phyloP scores from a whole-genome alignment of 2,329 filamentous ascomycete genomes.

The Fusarium siculi region DNA sequence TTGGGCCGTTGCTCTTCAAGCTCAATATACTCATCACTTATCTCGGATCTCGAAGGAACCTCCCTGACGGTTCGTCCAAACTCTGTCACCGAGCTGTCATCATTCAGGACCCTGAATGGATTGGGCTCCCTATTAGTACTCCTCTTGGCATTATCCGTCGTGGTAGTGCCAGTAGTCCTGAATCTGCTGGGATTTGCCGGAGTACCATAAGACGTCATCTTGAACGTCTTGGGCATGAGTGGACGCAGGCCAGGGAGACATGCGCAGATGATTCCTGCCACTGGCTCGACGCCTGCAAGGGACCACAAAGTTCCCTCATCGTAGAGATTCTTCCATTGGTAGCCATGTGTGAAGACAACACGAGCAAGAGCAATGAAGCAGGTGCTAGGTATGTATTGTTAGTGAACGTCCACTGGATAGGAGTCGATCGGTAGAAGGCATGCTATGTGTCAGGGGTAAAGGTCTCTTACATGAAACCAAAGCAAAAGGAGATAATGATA shows the following conservation, averaged over 20 bases:
- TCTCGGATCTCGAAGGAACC: background rate
- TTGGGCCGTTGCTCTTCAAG: constrained; percentile 3
- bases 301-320: constrained; percentile 8
- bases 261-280: background rate
- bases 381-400: background rate
- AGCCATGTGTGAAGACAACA: background rate
- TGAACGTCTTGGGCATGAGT: constrained; percentile 14
- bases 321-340: constrained; percentile 14
- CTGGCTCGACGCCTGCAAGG: constrained; percentile 8
- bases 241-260: constrained; percentile 8
- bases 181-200: constrained; percentile 7
- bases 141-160: background rate
- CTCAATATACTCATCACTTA: constrained; percentile 14
- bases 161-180: background rate
- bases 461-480: constrained; percentile 2
- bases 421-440: background rate
- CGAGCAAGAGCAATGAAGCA: constrained; percentile 2
- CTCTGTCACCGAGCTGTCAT: constrained; percentile 10
- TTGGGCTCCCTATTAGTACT: constrained; percentile 1
- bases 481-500: constrained; percentile 5
- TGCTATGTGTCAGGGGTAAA: too few relatives aligned
- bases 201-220: constrained; percentile 7
- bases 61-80: constrained; percentile 5
- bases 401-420: accelerated
- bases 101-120: constrained; percentile 1